phyloP scores from a whole-genome alignment of 176 grass and related monocot genomes.

The Olyra latifolia region DNA sequence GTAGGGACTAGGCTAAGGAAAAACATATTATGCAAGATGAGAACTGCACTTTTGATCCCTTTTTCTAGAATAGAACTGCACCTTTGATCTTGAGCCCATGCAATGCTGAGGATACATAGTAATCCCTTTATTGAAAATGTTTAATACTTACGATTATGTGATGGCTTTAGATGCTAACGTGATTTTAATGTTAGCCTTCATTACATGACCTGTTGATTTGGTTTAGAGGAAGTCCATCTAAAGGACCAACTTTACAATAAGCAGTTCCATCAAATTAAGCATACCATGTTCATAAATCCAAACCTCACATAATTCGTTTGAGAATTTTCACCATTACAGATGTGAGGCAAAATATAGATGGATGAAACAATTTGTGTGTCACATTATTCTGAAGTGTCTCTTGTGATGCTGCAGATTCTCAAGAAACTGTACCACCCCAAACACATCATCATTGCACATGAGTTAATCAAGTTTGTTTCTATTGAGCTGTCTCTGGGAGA shows the following conservation, averaged over 20 bases:
- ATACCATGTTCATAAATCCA: not conserved
- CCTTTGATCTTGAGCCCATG: not conserved
- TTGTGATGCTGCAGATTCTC: constrained; percentile 55
- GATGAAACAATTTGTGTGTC: not conserved
- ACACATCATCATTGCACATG: constrained; percentile 78
- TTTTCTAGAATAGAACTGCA: not conserved
- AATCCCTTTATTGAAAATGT: not conserved
- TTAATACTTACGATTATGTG: not conserved
- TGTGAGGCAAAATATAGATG: too few species aligned
- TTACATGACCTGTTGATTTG: not conserved
- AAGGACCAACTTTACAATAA: not conserved
- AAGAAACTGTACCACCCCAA: constrained; percentile 73
- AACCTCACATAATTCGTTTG: not conserved
- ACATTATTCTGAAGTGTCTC: constrained; percentile 11
- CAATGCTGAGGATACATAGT: not conserved
- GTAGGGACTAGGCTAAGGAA: not conserved
- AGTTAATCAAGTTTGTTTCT: constrained; percentile 76
- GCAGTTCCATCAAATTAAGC: not conserved
- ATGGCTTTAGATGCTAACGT: not conserved
- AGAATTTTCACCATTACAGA: not conserved
- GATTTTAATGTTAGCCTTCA: not conserved
- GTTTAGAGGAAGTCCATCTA: not conserved
- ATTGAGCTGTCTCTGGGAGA: constrained; percentile 62
- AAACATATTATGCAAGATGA: not conserved
- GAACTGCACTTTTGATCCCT: not conserved